Evolutionary conservation across 2,329 filamentous ascomycete species (phyloP).

Genomic region (Pezizomycotina sp.): DNA sequence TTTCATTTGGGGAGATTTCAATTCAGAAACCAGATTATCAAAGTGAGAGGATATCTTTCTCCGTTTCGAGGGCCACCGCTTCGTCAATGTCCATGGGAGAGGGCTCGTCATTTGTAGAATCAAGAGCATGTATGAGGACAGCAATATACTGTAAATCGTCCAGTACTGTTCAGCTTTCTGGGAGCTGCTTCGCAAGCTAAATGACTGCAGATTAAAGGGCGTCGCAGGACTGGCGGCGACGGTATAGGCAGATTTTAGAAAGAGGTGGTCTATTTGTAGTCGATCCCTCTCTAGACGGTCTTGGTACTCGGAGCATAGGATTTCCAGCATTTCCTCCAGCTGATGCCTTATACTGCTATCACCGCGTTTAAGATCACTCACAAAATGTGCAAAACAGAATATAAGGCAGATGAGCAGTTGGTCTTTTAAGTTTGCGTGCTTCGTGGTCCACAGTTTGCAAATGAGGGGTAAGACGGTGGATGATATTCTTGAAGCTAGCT

Average conservation of each 20-base stretch:
- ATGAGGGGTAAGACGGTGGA: conserved; percentile 52
- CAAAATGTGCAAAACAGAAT: conserved; percentile 44
- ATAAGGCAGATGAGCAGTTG: conserved; percentile 47
- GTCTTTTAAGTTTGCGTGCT: conserved; percentile 39
- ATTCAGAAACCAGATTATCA: conserved; percentile 34
- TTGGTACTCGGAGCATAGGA: conserved; percentile 63
- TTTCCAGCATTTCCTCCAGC: conserved; percentile 51
- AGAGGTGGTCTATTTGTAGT: conserved; percentile 62
- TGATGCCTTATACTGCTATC: conserved; percentile 28
- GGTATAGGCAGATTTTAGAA: conserved; percentile 39
- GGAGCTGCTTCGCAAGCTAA: conserved; percentile 44
- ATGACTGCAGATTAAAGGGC: conserved; percentile 35
- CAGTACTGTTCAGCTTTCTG: conserved; percentile 25
- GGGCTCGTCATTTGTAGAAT: conserved; percentile 32
- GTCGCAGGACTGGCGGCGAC: conserved; percentile 38
- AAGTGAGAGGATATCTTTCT: conserved; percentile 20
- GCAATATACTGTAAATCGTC: conserved; percentile 31
- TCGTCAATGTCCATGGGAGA: conserved; percentile 11
- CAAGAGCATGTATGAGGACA: conserved; percentile 42
- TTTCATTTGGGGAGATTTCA: conserved; percentile 33
- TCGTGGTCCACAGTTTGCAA: conserved; percentile 56
- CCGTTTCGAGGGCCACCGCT: conserved; percentile 12
- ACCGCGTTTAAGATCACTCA: conserved; percentile 33
- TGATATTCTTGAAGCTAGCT: conserved; percentile 44
- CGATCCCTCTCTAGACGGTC: conserved; percentile 52